Conservation (phyloP, 768 basidiomycete genomes). For the Agaricus sinodeliciosus region DNA sequence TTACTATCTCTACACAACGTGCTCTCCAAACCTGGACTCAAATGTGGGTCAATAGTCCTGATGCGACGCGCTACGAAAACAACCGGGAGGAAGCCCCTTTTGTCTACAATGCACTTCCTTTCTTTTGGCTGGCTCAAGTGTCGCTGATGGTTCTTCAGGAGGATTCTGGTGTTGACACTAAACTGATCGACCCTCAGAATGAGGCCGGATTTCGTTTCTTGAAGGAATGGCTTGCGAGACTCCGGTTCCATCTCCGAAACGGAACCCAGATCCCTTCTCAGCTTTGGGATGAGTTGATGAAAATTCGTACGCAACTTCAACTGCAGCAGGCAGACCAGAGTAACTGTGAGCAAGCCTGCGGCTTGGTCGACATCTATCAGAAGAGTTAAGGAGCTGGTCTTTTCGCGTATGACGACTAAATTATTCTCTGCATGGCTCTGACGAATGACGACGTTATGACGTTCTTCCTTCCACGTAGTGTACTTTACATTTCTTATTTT, state of each 20-base stretch:
- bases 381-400: neutral
- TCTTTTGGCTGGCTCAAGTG: conserved; percentile 59
- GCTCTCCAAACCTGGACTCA: conserved; percentile 56
- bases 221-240: conserved; percentile 45
- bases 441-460: too few species aligned
- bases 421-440: neutral
- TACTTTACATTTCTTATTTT: too few species aligned
- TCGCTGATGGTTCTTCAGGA: conserved; percentile 47
- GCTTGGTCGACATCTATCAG: conserved; percentile 1
- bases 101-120: conserved; percentile 41
- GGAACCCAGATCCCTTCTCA: conserved; percentile 37
- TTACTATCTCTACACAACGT: conserved; percentile 32
- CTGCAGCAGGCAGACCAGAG: conserved; percentile 2
- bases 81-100: conserved; percentile 28
- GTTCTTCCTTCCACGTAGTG: too few species aligned
- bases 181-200: conserved; percentile 12
- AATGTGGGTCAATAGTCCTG: conserved; percentile 41
- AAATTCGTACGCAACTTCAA: conserved; percentile 24
- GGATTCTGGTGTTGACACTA: conserved; percentile 21
- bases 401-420: neutral
- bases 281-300: conserved; percentile 44
- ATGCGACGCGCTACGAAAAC: conserved; percentile 22
- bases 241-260: conserved; percentile 37
- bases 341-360: neutral
- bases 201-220: conserved; percentile 38